Evolutionary conservation across 345 rosid genomes (phyloP), one percentile per base, ranked within the genome.

Genomic region (Aurinia saxatilis): DNA sequence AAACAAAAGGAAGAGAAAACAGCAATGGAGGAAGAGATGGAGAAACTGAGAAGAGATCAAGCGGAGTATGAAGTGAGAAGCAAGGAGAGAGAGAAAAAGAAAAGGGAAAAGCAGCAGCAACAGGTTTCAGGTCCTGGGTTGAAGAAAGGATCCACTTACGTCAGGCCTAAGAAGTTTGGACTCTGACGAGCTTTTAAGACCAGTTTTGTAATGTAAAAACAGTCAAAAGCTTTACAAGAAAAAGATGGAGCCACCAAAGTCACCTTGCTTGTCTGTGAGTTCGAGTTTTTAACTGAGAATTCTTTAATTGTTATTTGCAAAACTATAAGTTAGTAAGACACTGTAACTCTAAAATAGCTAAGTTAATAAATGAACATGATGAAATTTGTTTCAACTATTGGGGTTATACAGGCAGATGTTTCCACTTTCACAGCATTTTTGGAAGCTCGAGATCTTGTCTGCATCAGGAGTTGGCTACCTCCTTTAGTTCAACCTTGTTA

Each of bases 11-110:
- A 85, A 66, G 92, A 82, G 48, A 93, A 90, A 73, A 79, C 95
- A 1, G 95, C 95, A 0, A 90, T 90, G 99, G 99, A 90, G 70
- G 92, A 84, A 81, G 97, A 90, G 60, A 85, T 87, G 97, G 99
- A 90, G 58, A 84, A 75, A 60, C 57, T 87, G 80, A 84, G 97
- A 74, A 90, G 77, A 74, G 77, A 45, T 47, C 96, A 90, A 65
- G 97, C 80, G 2, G 88, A 79, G 70, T 73, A 44, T 2, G 87
- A 90, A 73, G 69, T 30, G 55, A 70, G 68, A 57, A 75, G 52
- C 72, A 87, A 78, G 68, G 78, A 54, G 74, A 83, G 53, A 58
- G 96, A 93, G 46, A 77, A 63, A 55, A 65, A 50, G 75, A 85
- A 79, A 76, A 77, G 90, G 33, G 80, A 63, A 16, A 90, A 82